phyloP scores from a whole-genome alignment of 305 asterid genomes.

The Ruellia speciosa region DNA sequence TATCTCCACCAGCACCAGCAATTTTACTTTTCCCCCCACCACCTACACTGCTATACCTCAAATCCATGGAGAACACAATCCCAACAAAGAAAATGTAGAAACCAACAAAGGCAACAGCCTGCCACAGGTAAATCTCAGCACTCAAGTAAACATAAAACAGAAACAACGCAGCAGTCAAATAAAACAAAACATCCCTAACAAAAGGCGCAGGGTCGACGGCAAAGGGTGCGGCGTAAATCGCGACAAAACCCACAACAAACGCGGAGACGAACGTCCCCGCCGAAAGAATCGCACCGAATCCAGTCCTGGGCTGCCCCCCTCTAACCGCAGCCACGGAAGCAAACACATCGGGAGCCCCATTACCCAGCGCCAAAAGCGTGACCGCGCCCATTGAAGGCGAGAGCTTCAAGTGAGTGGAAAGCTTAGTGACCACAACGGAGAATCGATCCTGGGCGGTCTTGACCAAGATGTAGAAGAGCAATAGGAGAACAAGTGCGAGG shows the following conservation, averaged over 20 bases:
- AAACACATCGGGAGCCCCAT: constrained; percentile 95
- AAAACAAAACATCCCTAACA: constrained; percentile 81
- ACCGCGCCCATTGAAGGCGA: constrained; percentile 97
- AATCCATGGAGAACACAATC: constrained; percentile 87
- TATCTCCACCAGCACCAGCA: constrained; percentile 28
- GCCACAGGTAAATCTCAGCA: constrained; percentile 94
- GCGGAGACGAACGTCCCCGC: constrained; percentile 97
- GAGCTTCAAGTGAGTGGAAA: constrained; percentile 50
- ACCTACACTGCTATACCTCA: constrained; percentile 31
- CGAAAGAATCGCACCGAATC: constrained; percentile 88
- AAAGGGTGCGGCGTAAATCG: constrained; percentile 78
- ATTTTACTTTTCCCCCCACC: constrained; percentile 28
- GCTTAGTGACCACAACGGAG: constrained; percentile 78
- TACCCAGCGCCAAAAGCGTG: constrained; percentile 82
- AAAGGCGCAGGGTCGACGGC: constrained; percentile 78
- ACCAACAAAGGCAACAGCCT: constrained; percentile 84
- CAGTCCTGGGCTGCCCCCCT: constrained; percentile 83
- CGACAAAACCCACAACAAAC: constrained; percentile 91
- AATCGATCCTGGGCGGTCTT: constrained; percentile 82
- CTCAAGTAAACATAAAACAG: constrained; percentile 87
- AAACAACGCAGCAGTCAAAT: constrained; percentile 63
- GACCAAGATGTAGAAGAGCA: constrained; percentile 77
- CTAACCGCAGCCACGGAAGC: constrained; percentile 90
- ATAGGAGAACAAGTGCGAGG: constrained; percentile 41
- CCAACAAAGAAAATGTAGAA: constrained; percentile 84